Evolutionary conservation across 805 yeast genomes (phyloP), one percentile per base, ranked within the genome.

Genomic region (Pichia paraexigua): DNA sequence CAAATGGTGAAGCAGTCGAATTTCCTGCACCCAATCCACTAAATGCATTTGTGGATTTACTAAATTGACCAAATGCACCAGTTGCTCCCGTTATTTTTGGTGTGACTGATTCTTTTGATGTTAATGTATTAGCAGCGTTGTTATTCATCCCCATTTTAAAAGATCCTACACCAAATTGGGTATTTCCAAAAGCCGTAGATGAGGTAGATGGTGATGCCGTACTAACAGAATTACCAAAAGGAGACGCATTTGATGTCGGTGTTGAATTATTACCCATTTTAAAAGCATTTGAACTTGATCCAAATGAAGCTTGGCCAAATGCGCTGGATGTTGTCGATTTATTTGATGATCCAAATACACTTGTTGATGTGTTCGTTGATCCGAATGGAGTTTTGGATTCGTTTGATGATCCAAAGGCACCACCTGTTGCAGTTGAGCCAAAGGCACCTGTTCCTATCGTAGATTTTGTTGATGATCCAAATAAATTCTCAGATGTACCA

Each of bases 341-440:
- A 30, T 5, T 13, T 17, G 44, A 18, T 22, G 62, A 47, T 13
- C 68, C 70, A 49, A 63, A n/a, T 8, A 22, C 18, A 11, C 40
- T 27, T 4, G 44, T 6, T 42, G 46, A 21, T 17, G 22, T 24
- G 27, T 6, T 13, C 17, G 40, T 13, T 28, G 62, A 47, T 13
- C 68, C 70, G 48, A 63, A n/a, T 21, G 24, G 9, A n/a, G 25
- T 12, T 8, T 13, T 20, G 6, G 37, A 47, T 65, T 2, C 63
- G 47, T 12, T 69, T 53, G 22, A 35, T 20, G 37, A 7, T 11
- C 47, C 52, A 48, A 43, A 35, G 6, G 39, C 42, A 30, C 37
- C 20, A 6, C 20, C 6, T 11, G 15, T 22, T 1, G 44, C 4
- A 30, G 50, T 17, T 17, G 62, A 47, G 13, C 68, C 70, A 49